phyloP scores from a whole-genome alignment of 1,139 yeast species.

The Pichia sp. region DNA sequence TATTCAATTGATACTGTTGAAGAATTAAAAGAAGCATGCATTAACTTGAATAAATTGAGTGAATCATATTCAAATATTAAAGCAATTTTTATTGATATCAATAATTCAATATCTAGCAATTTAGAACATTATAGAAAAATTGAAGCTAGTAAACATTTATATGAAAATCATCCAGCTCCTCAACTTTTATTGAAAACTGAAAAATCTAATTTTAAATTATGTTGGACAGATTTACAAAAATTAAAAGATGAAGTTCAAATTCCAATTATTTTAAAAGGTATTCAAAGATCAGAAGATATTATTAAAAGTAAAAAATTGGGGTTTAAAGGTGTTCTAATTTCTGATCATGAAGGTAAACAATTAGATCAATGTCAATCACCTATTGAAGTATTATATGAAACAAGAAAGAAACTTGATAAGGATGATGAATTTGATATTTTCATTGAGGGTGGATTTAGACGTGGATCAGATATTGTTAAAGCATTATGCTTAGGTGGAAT shows the following conservation, averaged over 20 bases:
- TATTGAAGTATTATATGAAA: slow-evolving; percentile 55
- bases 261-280: slow-evolving; percentile 46
- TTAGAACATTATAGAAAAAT: slow-evolving; percentile 31
- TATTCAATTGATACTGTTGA: slow-evolving; percentile 35
- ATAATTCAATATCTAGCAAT: slow-evolving; percentile 45
- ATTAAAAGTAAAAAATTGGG: slow-evolving; percentile 46
- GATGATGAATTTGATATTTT: slow-evolving; percentile 37
- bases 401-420: slow-evolving; percentile 41
- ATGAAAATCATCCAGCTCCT: slow-evolving; percentile 11
- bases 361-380: slow-evolving; percentile 60
- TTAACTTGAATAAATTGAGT: slow-evolving; percentile 23
- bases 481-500: slow-evolving; percentile 61
- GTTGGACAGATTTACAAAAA: slow-evolving; percentile 30
- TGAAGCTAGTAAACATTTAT: slow-evolving; percentile 10
- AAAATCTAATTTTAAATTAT: slow-evolving; percentile 15
- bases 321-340: slow-evolving; percentile 51
- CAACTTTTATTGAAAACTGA: slow-evolving; percentile 2
- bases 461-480: slow-evolving; percentile 59
- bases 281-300: slow-evolving; percentile 48
- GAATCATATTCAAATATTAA: slow-evolving; percentile 36
- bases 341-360: slow-evolving; percentile 70
- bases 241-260: slow-evolving; percentile 37
- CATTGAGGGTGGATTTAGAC: slow-evolving; percentile 58
- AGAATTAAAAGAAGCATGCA: slow-evolving; percentile 28
- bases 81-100: slow-evolving; percentile 48